These are phyloP conservation scores for Diplocarpon rosae DNA, from an alignment of 2,329 filamentous ascomycete genomes.

Conservation along the genomic window DNA sequence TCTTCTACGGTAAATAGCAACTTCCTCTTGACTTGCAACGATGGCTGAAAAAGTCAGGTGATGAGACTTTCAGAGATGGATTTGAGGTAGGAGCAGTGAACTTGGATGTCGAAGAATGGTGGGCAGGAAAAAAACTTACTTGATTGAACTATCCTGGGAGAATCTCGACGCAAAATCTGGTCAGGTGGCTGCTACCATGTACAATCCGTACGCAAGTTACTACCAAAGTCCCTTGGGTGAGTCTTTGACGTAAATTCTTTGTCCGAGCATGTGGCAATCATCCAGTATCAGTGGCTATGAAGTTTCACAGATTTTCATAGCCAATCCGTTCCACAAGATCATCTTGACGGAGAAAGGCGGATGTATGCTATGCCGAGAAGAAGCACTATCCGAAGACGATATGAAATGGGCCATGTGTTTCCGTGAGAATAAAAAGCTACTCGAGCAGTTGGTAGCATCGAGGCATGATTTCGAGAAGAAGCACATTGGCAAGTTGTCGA, in stretches of 20 bases:
- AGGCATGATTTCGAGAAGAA: slow-evolving; percentile 38
- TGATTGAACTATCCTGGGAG: slow-evolving; percentile 27
- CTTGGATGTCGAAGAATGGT: slow-evolving; percentile 43
- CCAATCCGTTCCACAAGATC: slow-evolving; percentile 43
- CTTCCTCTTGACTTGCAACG: neutral
- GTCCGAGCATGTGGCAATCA: no score
- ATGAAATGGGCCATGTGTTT: slow-evolving; percentile 16
- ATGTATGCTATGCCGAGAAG: slow-evolving; percentile 22
- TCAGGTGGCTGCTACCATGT: slow-evolving; percentile 24
- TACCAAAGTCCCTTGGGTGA: slow-evolving; percentile 43
- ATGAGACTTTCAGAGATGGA: slow-evolving; percentile 35
- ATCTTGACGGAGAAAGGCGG: slow-evolving; percentile 3
- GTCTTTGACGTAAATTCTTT: neutral
- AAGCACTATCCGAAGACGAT: slow-evolving; percentile 20
- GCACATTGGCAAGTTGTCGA: slow-evolving; percentile 26
- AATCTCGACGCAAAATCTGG: slow-evolving; percentile 13
- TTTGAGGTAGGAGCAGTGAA: slow-evolving; percentile 39
- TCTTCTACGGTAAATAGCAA: slow-evolving; percentile 40
- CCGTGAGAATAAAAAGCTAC: slow-evolving; percentile 16
- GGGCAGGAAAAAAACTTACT: slow-evolving; percentile 28
- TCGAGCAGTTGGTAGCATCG: slow-evolving; percentile 29
- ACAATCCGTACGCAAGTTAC: slow-evolving; percentile 42
- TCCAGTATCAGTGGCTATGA: neutral
- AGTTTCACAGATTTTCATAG: slow-evolving; percentile 46
- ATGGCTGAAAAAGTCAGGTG: slow-evolving; percentile 34